These are phyloP conservation scores for Rhizopogon vinicolor DNA, from an alignment of 768 basidiomycete genomes.

Conservation along the genomic window DNA sequence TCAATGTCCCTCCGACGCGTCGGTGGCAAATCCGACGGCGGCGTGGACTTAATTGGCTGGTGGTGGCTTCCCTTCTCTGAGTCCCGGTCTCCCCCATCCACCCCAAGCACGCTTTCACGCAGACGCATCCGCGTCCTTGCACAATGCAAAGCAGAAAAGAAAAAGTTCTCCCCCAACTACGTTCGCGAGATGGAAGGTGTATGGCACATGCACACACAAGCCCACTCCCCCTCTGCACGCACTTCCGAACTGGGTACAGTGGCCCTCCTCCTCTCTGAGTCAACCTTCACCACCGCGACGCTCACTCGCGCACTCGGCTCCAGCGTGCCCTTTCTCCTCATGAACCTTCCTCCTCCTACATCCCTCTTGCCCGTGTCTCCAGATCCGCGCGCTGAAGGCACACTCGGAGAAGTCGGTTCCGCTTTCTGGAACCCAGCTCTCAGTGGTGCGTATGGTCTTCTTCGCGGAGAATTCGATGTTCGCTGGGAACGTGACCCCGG, in stretches of 20 bases:
- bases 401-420: slow-evolving; percentile 34
- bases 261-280: slow-evolving; percentile 79
- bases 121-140: slow-evolving; percentile 71
- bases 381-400: background rate
- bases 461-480: slow-evolving; percentile 58
- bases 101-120: slow-evolving; percentile 20
- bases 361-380: slow-evolving; percentile 1
- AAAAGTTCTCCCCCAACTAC: slow-evolving; percentile 71
- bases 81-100: background rate
- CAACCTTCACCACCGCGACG: slow-evolving; percentile 70
- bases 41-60: slow-evolving; percentile 87
- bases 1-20: slow-evolving; percentile 79
- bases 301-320: slow-evolving; percentile 70
- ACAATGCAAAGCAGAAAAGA: slow-evolving; percentile 91
- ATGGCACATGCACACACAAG: slow-evolving; percentile 33
- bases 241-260: slow-evolving; percentile 28
- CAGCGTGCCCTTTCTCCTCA: slow-evolving; percentile 70
- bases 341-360: slow-evolving; percentile 62
- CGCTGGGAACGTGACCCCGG: slow-evolving; percentile 52
- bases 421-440: slow-evolving; percentile 72
- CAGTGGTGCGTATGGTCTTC: slow-evolving; percentile 44
- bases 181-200: slow-evolving; percentile 94
- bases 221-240: background rate
- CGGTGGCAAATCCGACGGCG: slow-evolving; percentile 88
- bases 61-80: slow-evolving; percentile 71